These are phyloP conservation scores for Hyaloscypha finlandica DNA, from an alignment of 495 filamentous ascomycete genomes.

Conservation along the genomic window DNA sequence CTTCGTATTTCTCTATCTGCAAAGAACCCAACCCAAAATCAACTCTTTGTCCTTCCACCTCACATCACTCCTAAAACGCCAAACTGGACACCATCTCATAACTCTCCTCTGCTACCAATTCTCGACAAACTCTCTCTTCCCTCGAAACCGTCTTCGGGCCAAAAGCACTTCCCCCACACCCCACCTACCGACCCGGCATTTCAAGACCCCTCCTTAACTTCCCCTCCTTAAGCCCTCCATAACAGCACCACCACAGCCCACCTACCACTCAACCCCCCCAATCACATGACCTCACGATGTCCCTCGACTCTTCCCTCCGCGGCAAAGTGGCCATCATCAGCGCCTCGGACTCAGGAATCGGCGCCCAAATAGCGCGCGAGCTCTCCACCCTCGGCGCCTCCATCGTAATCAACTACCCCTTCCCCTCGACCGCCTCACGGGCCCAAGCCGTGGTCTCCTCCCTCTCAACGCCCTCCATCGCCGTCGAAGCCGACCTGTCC, in stretches of 20 bases:
- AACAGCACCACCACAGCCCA: neutral
- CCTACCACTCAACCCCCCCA: neutral
- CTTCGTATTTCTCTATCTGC: neutral
- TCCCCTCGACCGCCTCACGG: slow-evolving; percentile 32
- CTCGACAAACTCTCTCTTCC: no score
- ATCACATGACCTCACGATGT: neutral
- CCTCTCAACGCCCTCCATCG: slow-evolving; percentile 19
- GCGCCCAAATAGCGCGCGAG: slow-evolving; percentile 23
- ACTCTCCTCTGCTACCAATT: no score
- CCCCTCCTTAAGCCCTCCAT: neutral
- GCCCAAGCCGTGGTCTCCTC: slow-evolving; percentile 17
- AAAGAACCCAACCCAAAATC: neutral
- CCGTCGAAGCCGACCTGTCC: slow-evolving; percentile 48
- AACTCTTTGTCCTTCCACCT: no score
- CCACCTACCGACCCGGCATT: neutral
- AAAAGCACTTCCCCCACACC: neutral
- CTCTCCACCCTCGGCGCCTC: slow-evolving; percentile 16
- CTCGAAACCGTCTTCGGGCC: no score
- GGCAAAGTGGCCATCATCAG: slow-evolving; percentile 25
- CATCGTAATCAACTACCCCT: slow-evolving; percentile 29
- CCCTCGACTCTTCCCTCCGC: neutral
- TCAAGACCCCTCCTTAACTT: neutral
- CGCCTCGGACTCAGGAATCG: slow-evolving; percentile 26
- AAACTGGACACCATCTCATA: no score
- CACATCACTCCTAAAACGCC: no score